Base-by-base conservation (phyloP, 1,139 yeast genomes). In the Yamadazyma sp. region DNA sequence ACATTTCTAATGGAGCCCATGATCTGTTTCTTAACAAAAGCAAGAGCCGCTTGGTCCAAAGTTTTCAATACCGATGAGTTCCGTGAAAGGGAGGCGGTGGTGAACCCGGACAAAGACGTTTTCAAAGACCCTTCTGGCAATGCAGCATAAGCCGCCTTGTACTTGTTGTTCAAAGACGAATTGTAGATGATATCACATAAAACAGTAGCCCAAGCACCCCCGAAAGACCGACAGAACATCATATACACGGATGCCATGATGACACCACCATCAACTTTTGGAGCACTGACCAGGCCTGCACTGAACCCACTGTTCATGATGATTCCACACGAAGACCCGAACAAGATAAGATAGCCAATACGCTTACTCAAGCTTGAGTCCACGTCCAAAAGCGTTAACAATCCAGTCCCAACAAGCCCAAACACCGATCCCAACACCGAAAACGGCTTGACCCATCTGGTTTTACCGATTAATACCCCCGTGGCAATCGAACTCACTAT, bases 171-270 rank as follows among this genome's bases (percentile, higher is more conserved):
- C 33, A 64, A 55, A 1, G 70, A 47, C 0, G 69, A 37, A n/a
- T 60, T 50, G 50, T 66, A 68, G 6, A 61, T 62, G 1, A 67
- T 59, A 43, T 66, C 67, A 17, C 68, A 61, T 39, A 69, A 52
- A 35, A 59, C 58, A 8, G 64, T 55, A 11, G 64, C 56, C 20
- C 67, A 25, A 3, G 73, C 54, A 37, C 65, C 68, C 5, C 62
- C 61, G 15, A 68, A 43, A 2, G 64, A 50, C 48, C 73, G 61
- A 18, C 44, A 41, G 42, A 66, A 65, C 44, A 60, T 61, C 18
- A 64, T 28, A 35, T 60, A 59, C 3, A 68, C 54, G 3, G 73
- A 66, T 5, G 70, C 56, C 60, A 66, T 51, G 34, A 70, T 69
- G 18, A 57, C 54, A 8, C 66, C 62, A 11, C 73, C 73, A 3